Percentiles rank a stretch among this genome's conserved stretches.
Conservation (phyloP, 2,329 filamentous ascomycete genomes). For the Penicillium sp. region DNA sequence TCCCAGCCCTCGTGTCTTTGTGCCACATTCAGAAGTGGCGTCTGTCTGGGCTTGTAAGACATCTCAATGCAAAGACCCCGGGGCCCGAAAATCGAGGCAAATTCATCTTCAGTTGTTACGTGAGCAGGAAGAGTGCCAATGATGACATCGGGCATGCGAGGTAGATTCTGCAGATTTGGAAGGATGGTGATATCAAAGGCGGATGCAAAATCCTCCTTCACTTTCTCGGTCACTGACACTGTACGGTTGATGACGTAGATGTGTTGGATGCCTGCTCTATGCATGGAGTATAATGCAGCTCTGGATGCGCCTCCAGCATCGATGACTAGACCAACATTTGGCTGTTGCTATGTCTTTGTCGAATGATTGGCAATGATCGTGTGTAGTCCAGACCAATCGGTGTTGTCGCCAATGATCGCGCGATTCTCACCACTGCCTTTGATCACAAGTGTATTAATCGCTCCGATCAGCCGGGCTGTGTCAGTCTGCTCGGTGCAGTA, state of each 20-base stretch:
- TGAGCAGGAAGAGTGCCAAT: slow-evolving; percentile 24
- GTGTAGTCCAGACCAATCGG: slow-evolving; percentile 46
- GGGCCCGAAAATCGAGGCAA: slow-evolving; percentile 12
- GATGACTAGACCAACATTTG: slow-evolving; percentile 37
- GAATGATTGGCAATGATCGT: slow-evolving; percentile 25
- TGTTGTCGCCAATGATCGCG: slow-evolving; percentile 42
- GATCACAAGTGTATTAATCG: slow-evolving; percentile 26
- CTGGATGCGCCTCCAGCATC: slow-evolving; percentile 46
- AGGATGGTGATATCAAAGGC: slow-evolving; percentile 9
- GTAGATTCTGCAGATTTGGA: slow-evolving; percentile 8
- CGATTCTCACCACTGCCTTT: slow-evolving; percentile 13
- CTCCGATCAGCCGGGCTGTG: slow-evolving; percentile 36
- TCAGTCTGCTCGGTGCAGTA: slow-evolving; percentile 41
- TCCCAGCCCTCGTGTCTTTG: slow-evolving; percentile 14
- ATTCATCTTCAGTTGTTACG: slow-evolving; percentile 14
- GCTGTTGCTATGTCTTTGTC: slow-evolving; percentile 9
- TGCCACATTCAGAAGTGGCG: slow-evolving; percentile 15
- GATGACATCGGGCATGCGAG: slow-evolving; percentile 16
- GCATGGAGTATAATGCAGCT: slow-evolving; percentile 41
- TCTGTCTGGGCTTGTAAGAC: slow-evolving; percentile 24
- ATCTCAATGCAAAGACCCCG: slow-evolving; percentile 22
- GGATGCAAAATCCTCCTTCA: slow-evolving; percentile 9
- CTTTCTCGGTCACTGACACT: slow-evolving; percentile 5
- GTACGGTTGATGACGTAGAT: slow-evolving; percentile 42
- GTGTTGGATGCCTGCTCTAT: slow-evolving; percentile 27